Percentiles rank a stretch among this genome's conserved stretches.
These are phyloP conservation scores for Mucor saturninus DNA, from an alignment of 371 early-diverging fungal species.

Conservation along the genomic window DNA sequence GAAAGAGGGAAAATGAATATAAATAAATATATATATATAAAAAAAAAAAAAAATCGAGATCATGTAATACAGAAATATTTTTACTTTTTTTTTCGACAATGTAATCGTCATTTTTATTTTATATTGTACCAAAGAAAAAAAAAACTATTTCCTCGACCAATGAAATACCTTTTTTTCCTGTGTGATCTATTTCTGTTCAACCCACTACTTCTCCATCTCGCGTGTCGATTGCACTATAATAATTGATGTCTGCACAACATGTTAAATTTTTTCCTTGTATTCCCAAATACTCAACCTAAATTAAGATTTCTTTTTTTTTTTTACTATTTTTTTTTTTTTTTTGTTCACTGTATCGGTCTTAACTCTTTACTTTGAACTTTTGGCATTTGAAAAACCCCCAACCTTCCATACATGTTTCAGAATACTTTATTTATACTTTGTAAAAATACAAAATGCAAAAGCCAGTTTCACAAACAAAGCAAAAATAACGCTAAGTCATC, in stretches of 20 bases:
- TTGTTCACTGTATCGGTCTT: not conserved
- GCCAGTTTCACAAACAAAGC: no score
- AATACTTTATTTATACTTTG: no score
- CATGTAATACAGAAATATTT: conserved; percentile 6
- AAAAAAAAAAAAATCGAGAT: not conserved
- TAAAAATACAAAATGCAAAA: no score
- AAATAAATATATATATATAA: not conserved
- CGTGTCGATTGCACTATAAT: conserved; percentile 2
- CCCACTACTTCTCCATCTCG: not conserved
- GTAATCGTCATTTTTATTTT: not conserved
- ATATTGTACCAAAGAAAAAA: not conserved
- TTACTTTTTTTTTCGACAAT: not conserved
- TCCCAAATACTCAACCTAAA: not conserved
- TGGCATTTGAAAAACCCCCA: no score
- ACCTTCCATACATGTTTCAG: no score
- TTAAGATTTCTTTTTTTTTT: not conserved
- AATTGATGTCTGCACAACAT: conserved; percentile 1
- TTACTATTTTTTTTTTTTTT: not conserved
- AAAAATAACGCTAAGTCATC: no score
- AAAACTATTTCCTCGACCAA: not conserved
- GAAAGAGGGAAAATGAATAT: not conserved
- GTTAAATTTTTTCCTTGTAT: not conserved
- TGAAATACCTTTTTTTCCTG: not conserved
- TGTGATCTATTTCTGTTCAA: not conserved
- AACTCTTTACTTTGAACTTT: no score